Conservation (phyloP, 108 stramenopile species). For the Schizochytrium sp. region DNA sequence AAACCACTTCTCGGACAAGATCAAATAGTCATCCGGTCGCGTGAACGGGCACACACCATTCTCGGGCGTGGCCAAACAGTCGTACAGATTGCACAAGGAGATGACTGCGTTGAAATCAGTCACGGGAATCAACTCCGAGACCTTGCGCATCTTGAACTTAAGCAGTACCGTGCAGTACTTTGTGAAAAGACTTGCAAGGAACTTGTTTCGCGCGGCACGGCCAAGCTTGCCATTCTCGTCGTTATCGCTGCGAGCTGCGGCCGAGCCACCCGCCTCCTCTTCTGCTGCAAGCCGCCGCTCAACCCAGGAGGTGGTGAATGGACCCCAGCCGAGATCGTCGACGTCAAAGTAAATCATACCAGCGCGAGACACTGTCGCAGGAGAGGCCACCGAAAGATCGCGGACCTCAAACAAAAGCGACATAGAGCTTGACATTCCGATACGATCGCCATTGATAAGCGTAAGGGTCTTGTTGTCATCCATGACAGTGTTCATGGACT, state of each 20-base stretch:
- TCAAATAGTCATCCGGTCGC: background rate
- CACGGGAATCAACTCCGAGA: conserved; percentile 46
- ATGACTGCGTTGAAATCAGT: conserved; percentile 54
- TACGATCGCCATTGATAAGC: conserved; percentile 64
- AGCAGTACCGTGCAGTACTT: conserved; percentile 50
- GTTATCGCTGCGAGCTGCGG: background rate
- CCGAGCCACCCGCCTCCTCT: conserved; percentile 22
- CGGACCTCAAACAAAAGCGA: conserved; percentile 56
- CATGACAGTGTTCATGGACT: conserved; percentile 64
- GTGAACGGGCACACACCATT: conserved; percentile 15
- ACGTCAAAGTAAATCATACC: conserved; percentile 63
- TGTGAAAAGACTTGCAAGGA: conserved; percentile 27
- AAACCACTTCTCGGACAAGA: conserved; percentile 58
- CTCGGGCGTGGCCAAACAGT: conserved; percentile 32
- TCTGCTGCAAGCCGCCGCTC: conserved; percentile 24
- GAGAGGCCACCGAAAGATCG: conserved; percentile 55
- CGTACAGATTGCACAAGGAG: conserved; percentile 44
- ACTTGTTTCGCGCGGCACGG: background rate
- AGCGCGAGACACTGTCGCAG: conserved; percentile 60
- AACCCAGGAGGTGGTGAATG: conserved; percentile 44
- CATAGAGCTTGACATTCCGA: conserved; percentile 55
- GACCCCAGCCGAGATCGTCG: conserved; percentile 48
- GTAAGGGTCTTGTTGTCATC: conserved; percentile 67
- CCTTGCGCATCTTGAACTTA: conserved; percentile 37
- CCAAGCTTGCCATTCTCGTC: background rate